Conservation (phyloP, 352 stramenopile genomes). For the Globisporangium cylindrosporum region DNA sequence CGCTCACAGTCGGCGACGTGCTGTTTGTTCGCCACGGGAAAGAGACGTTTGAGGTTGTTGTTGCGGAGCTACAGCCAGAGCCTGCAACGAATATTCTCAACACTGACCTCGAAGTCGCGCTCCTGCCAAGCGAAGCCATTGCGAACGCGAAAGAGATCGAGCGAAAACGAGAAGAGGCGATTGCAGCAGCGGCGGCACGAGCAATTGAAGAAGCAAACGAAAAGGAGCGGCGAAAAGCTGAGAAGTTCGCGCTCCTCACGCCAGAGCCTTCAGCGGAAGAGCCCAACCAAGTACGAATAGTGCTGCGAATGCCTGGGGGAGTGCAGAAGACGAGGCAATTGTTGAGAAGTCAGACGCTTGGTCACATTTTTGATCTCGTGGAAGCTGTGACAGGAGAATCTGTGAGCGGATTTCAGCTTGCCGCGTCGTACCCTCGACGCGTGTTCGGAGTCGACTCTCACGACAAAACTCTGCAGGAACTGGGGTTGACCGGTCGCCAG, state of each 20-base stretch:
- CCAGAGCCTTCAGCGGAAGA: conserved; percentile 45
- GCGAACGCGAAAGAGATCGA: conserved; percentile 33
- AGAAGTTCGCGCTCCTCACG: conserved; percentile 29
- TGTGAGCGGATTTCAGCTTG: conserved; percentile 39
- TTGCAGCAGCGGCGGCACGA: conserved; percentile 19
- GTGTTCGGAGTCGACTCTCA: conserved; percentile 41
- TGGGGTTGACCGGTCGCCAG: conserved; percentile 53
- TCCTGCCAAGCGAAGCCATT: conserved; percentile 66
- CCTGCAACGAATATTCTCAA: conserved; percentile 68
- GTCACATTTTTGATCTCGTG: conserved; percentile 46
- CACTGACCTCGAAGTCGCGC: conserved; percentile 78
- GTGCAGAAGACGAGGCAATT: conserved; percentile 48
- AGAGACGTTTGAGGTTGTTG: conserved; percentile 73
- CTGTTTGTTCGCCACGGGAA: conserved; percentile 74
- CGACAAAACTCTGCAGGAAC: conserved; percentile 44
- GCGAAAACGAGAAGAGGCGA: conserved; percentile 33
- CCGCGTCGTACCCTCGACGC: conserved; percentile 58
- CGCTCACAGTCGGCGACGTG: conserved; percentile 68
- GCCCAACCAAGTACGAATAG: conserved; percentile 39
- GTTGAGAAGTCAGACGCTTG: conserved; percentile 29
- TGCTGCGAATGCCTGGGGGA: conserved; percentile 47
- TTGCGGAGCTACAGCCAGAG: conserved; percentile 58
- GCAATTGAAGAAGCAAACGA: conserved; percentile 24
- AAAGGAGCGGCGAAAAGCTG: conserved; percentile 40
- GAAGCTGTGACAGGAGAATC: conserved; percentile 53